phyloP scores from a whole-genome alignment of 176 grass and related monocot genomes.

The Canna indica region DNA sequence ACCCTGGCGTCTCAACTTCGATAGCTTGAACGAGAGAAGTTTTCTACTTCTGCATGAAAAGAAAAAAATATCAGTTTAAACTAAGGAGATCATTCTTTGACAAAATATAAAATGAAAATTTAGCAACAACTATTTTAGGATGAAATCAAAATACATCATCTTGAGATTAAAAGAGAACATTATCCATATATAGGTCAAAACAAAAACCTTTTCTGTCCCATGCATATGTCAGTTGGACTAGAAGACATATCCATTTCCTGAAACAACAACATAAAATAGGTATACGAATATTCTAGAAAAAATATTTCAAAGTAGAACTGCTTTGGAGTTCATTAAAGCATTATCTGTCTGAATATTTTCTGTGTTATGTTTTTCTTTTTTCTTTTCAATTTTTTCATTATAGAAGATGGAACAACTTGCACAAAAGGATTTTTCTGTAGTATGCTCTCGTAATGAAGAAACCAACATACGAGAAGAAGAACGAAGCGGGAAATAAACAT shows the following conservation, averaged over 20 bases:
- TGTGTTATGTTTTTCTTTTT: conserved; percentile 15
- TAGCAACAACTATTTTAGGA: not conserved
- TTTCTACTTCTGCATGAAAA: conserved; percentile 33
- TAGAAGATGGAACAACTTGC: conserved; percentile 60
- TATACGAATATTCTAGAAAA: conserved; percentile 12
- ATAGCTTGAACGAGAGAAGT: conserved; percentile 56
- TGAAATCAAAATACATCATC: not conserved
- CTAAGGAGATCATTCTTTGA: not conserved
- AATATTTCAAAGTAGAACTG: not conserved
- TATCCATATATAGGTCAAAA: not conserved
- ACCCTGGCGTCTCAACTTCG: conserved; percentile 72
- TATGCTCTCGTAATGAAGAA: conserved; percentile 62
- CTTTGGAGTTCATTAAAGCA: conserved; percentile 5
- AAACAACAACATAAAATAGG: conserved; percentile 4
- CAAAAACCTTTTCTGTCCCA: conserved; percentile 36
- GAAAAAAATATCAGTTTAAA: not conserved
- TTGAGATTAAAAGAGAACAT: not conserved
- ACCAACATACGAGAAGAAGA: too few species aligned
- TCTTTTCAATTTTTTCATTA: conserved; percentile 44
- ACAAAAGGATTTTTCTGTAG: conserved; percentile 66
- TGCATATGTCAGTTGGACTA: conserved; percentile 46
- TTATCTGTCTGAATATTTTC: conserved; percentile 12
- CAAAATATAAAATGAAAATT: not conserved
- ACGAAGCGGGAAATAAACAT: too few species aligned
- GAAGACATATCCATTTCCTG: conserved; percentile 37